Percentiles rank a stretch among this genome's conserved stretches.
phyloP scores from a whole-genome alignment of 2,329 filamentous ascomycete genomes.

The Paradendryphiella salina region DNA sequence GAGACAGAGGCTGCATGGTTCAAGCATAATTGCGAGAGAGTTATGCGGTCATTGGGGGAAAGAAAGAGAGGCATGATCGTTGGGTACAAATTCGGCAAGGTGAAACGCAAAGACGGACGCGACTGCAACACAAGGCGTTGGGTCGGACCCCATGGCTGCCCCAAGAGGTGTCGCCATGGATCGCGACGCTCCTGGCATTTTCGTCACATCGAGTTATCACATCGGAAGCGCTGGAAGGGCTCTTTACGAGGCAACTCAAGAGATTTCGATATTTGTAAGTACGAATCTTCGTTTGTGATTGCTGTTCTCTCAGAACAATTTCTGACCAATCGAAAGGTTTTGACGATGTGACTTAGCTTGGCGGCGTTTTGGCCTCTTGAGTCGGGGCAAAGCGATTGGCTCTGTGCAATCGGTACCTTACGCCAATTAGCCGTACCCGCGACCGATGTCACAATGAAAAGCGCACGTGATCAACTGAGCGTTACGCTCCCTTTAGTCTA shows the following conservation, averaged over 20 bases:
- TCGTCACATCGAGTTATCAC: conserved; percentile 25
- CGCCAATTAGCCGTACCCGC: conserved; percentile 29
- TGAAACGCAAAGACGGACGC: conserved; percentile 27
- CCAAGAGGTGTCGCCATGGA: conserved; percentile 11
- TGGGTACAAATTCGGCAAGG: conserved; percentile 20
- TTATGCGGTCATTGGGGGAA: conserved; percentile 24
- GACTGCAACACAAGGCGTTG: conserved; percentile 31
- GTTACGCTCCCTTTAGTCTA: conserved; percentile 18
- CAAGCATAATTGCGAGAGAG: conserved; percentile 2
- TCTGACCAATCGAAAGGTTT: conserved; percentile 21
- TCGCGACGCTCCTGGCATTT: not conserved
- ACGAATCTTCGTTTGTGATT: conserved; percentile 15
- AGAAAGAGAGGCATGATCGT: conserved; percentile 17
- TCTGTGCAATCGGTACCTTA: conserved; percentile 2
- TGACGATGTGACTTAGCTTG: conserved; percentile 11
- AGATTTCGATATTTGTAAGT: conserved; percentile 12
- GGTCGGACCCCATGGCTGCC: conserved; percentile 14
- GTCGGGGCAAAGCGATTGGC: conserved; percentile 30
- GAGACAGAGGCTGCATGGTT: conserved; percentile 1
- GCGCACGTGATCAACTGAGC: conserved; percentile 23
- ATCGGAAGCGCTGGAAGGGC: conserved; percentile 26
- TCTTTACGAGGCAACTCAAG: conserved; percentile 17
- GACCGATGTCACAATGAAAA: conserved; percentile 20
- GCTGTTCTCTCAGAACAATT: conserved; percentile 5
- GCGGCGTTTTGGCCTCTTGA: conserved; percentile 19